Conservation (phyloP, 2,329 filamentous ascomycete genomes). For the Alternaria infectoria region DNA sequence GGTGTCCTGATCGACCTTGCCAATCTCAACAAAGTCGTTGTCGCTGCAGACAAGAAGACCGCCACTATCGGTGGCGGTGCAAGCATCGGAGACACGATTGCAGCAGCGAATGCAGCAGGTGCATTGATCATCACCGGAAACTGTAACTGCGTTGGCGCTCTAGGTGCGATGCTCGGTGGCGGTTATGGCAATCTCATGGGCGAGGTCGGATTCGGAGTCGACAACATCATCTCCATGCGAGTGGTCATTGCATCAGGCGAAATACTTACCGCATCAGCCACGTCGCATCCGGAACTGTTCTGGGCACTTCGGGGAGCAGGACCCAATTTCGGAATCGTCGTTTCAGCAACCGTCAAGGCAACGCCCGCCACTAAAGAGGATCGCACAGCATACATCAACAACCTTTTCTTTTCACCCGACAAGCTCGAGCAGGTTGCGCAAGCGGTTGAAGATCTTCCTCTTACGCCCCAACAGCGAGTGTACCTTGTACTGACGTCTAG, state of each 20-base stretch:
- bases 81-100: slow-evolving; percentile 45
- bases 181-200: slow-evolving; percentile 64
- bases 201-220: slow-evolving; percentile 60
- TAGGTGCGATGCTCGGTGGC: slow-evolving; percentile 53
- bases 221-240: slow-evolving; percentile 51
- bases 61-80: slow-evolving; percentile 42
- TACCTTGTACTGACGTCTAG: slow-evolving; percentile 44
- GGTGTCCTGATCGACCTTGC: slow-evolving; percentile 41
- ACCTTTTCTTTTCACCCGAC: slow-evolving; percentile 30
- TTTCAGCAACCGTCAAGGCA: slow-evolving; percentile 48
- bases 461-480: slow-evolving; percentile 46
- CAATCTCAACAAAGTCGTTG: slow-evolving; percentile 30
- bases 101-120: slow-evolving; percentile 47
- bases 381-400: slow-evolving; percentile 34
- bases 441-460: slow-evolving; percentile 46
- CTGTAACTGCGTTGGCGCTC: slow-evolving; percentile 41
- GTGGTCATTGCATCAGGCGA: slow-evolving; percentile 36
- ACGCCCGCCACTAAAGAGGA: slow-evolving; percentile 33
- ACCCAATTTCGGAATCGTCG: slow-evolving; percentile 44
- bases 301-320: slow-evolving; percentile 48
- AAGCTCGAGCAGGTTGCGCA: slow-evolving; percentile 44
- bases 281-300: slow-evolving; percentile 41
- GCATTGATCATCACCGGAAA: slow-evolving; percentile 37
- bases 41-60: slow-evolving; percentile 31
- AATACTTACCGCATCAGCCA: slow-evolving; percentile 37